Evolutionary conservation across 139 green algal species (phyloP).

Genomic region (Picochlorum sp.): DNA sequence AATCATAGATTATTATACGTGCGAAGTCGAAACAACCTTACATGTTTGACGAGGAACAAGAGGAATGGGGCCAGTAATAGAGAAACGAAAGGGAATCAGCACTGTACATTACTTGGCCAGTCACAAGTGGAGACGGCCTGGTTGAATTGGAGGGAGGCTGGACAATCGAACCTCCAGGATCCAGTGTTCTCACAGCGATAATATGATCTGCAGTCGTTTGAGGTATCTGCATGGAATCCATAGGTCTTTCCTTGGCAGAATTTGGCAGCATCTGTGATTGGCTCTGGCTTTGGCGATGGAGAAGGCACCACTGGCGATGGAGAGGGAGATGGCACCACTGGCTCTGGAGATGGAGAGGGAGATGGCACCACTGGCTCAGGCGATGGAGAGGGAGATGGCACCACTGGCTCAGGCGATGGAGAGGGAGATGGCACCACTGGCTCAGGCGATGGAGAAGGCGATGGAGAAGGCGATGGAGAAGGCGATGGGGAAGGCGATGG

Average conservation of each 20-base stretch:
- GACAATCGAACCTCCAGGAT: constrained; percentile 6
- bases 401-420: neutral
- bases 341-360: neutral
- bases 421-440: neutral
- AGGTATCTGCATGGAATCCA: constrained; percentile 6
- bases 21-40: too few relatives aligned
- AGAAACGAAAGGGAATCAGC: neutral
- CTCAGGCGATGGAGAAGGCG: neutral
- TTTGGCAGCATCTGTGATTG: neutral
- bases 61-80: too few relatives aligned
- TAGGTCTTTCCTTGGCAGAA: constrained; percentile 1
- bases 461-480: neutral
- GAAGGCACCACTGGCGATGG: neutral
- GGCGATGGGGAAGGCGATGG: neutral
- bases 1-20: too few relatives aligned
- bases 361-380: neutral
- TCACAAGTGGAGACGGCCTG: constrained; percentile 7
- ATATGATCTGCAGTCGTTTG: neutral
- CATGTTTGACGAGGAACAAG: too few relatives aligned
- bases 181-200: neutral
- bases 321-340: neutral
- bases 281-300: neutral
- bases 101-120: constrained; percentile 8
- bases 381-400: neutral
- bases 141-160: neutral